Evolutionary conservation across 2,329 filamentous ascomycete species (phyloP).

Genomic region (Penicillium sp.): DNA sequence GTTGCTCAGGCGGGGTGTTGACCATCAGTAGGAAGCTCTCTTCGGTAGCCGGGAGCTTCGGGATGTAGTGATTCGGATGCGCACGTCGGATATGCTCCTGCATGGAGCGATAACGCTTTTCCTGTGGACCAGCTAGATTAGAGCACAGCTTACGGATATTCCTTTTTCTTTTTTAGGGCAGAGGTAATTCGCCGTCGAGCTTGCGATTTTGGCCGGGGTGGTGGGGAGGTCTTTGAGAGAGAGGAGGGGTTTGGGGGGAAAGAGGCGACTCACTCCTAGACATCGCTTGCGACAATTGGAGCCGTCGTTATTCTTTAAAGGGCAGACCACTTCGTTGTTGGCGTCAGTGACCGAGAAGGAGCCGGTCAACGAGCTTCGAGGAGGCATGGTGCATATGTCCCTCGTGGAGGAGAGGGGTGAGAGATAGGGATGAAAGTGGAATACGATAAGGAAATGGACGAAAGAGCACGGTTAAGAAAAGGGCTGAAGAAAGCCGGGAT

Average conservation of each 20-base stretch:
- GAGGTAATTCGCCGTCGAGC: slow-evolving; percentile 1
- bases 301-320: slow-evolving; percentile 90
- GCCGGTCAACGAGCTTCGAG: slow-evolving; percentile 77
- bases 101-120: slow-evolving; percentile 96
- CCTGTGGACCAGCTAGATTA: slow-evolving; percentile 50
- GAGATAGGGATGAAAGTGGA: slow-evolving; percentile 8
- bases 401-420: slow-evolving; percentile 3
- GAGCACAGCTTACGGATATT: slow-evolving; percentile 1
- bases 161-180: slow-evolving; percentile 5
- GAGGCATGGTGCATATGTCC: slow-evolving; percentile 68
- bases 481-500: slow-evolving; percentile 4
- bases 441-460: slow-evolving; percentile 8
- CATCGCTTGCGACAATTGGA: slow-evolving; percentile 97
- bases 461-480: slow-evolving; percentile 10
- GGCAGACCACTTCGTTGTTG: slow-evolving; percentile 95
- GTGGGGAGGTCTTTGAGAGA: background rate
- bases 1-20: slow-evolving; percentile 75
- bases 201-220: background rate
- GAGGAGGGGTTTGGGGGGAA: background rate
- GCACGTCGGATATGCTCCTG: slow-evolving; percentile 98
- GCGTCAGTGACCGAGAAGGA: slow-evolving; percentile 89
- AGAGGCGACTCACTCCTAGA: slow-evolving; percentile 74
- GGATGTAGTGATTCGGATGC: slow-evolving; percentile 94
- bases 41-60: slow-evolving; percentile 94
- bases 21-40: slow-evolving; percentile 98